Conservation (phyloP, 2,329 filamentous ascomycete species). For the Trichoderma atroviride region DNA sequence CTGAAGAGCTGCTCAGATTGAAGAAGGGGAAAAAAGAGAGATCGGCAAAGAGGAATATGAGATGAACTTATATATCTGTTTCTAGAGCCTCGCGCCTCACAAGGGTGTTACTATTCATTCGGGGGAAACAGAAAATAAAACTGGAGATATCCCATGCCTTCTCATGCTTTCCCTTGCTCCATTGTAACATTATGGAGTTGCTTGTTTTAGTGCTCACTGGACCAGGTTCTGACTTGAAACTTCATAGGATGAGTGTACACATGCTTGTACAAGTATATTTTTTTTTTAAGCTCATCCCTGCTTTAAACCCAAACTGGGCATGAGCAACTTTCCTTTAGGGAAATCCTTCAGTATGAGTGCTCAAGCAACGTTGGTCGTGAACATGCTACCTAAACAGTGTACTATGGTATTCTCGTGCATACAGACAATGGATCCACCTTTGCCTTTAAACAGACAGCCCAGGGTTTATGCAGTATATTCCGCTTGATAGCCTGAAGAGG, state of each 20-base stretch:
- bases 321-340: neutral
- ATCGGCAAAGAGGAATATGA: neutral
- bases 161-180: neutral
- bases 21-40: neutral
- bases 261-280: no score
- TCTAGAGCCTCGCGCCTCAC: neutral
- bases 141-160: neutral
- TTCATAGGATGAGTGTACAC: neutral
- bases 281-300: no score
- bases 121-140: neutral
- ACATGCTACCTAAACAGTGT: neutral
- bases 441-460: neutral
- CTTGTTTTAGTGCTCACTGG: constrained; percentile 17
- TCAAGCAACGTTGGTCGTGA: neutral
- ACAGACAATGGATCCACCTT: neutral
- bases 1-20: neutral
- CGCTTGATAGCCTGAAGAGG: neutral
- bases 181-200: constrained; percentile 7
- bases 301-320: neutral
- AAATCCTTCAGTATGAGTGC: neutral
- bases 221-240: neutral
- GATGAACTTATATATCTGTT: constrained; percentile 3
- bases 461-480: neutral
- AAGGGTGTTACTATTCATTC: neutral
- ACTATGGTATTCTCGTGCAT: no score